Evolutionary conservation across 805 yeast genomes (phyloP).

Genomic region (Candida coleopterorum): DNA sequence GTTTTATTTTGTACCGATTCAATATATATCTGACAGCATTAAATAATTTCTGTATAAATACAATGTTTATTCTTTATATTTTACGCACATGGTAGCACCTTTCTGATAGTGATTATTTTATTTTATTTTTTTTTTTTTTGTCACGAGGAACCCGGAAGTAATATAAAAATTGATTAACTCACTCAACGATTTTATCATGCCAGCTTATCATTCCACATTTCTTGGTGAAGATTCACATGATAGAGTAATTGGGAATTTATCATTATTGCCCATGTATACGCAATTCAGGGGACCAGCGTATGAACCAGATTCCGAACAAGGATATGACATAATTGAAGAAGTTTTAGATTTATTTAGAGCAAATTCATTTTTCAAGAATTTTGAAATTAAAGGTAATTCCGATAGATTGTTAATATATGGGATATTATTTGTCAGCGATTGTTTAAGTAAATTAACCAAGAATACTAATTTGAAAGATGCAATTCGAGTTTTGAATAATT

Average conservation of each 20-base stretch:
- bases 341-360: slow-evolving; percentile 88
- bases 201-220: slow-evolving; percentile 80
- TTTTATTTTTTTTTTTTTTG: too few species aligned
- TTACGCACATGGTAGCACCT: slow-evolving; percentile 1
- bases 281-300: slow-evolving; percentile 88
- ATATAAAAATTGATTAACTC: too few species aligned
- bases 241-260: slow-evolving; percentile 72
- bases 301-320: slow-evolving; percentile 62
- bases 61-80: too few species aligned
- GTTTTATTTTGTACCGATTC: too few species aligned
- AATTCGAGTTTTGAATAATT: slow-evolving; percentile 64
- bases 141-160: too few species aligned
- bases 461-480: slow-evolving; percentile 55
- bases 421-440: slow-evolving; percentile 81
- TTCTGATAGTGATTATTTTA: neutral
- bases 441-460: slow-evolving; percentile 59
- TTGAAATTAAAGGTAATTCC: slow-evolving; percentile 93
- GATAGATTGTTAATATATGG: slow-evolving; percentile 94
- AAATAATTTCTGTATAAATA: too few species aligned
- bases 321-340: slow-evolving; percentile 90
- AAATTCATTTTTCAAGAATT: slow-evolving; percentile 92
- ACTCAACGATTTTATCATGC: slow-evolving; percentile 23
- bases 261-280: slow-evolving; percentile 80
- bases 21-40: too few species aligned
- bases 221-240: slow-evolving; percentile 52